A percentile compares a stretch with the other conserved stretches of the same genome.
phyloP scores from a whole-genome alignment of 768 basidiomycete species.

The Zangia roseola region DNA sequence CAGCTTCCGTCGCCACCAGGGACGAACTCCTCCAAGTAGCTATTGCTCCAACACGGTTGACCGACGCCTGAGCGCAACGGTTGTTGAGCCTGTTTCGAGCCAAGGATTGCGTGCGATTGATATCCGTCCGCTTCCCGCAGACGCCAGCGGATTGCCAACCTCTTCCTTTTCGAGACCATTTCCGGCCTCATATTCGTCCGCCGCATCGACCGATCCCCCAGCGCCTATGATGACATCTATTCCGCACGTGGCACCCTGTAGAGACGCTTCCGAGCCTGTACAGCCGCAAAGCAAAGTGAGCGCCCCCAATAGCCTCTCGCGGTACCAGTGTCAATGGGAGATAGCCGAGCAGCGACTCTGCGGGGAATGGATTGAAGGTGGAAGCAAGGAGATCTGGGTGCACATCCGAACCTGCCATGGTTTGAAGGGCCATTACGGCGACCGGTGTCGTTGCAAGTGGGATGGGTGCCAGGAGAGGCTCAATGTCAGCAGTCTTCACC shows the following conservation, averaged over 20 bases:
- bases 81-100: background rate
- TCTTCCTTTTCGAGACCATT: background rate
- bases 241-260: background rate
- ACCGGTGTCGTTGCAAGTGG: slow-evolving; percentile 4
- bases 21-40: background rate
- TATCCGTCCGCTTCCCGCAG: background rate
- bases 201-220: background rate
- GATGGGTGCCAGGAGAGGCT: slow-evolving; percentile 9
- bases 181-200: background rate
- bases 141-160: background rate
- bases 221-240: background rate
- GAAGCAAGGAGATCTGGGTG: slow-evolving; percentile 9
- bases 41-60: background rate
- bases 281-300: background rate
- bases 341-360: background rate
- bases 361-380: slow-evolving; percentile 10
- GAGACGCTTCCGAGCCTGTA: background rate
- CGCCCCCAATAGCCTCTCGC: background rate
- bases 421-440: slow-evolving; percentile 6
- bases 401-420: slow-evolving; percentile 11
- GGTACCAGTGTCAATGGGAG: slow-evolving; percentile 8
- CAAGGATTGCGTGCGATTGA: background rate
- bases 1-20: background rate
- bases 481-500: slow-evolving; percentile 10
- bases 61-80: background rate